These are phyloP conservation scores for Candida piceae DNA, from an alignment of 805 yeast genomes.

Conservation along the genomic window DNA sequence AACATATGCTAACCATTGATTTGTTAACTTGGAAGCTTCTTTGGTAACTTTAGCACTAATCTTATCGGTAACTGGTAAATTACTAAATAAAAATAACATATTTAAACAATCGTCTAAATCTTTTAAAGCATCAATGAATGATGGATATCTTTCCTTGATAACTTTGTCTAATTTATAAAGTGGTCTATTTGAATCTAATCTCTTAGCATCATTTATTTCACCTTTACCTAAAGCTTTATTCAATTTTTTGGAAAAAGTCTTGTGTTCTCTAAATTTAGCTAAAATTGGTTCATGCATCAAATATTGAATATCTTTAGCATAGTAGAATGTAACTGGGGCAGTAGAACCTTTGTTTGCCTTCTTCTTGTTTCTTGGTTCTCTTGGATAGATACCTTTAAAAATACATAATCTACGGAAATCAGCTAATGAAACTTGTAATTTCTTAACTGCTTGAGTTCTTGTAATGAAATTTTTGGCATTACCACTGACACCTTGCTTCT, in stretches of 20 bases:
- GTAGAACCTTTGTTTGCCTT: constrained; percentile 98
- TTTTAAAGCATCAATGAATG: constrained; percentile 85
- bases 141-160: constrained; percentile 92
- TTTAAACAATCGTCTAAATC: constrained; percentile 94
- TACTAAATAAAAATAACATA: constrained; percentile 90
- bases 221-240: constrained; percentile 89
- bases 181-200: constrained; percentile 75
- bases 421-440: constrained; percentile 87
- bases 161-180: constrained; percentile 83
- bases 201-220: constrained; percentile 83
- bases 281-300: constrained; percentile 92
- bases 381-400: constrained; percentile 95
- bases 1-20: constrained; percentile 93
- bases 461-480: constrained; percentile 90
- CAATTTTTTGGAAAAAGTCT: constrained; percentile 86
- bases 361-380: constrained; percentile 93
- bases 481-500: constrained; percentile 81
- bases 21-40: constrained; percentile 81
- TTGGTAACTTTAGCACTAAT: constrained; percentile 77
- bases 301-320: constrained; percentile 90
- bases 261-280: constrained; percentile 89
- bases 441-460: constrained; percentile 89
- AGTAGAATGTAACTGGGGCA: constrained; percentile 92
- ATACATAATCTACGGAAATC: constrained; percentile 97
- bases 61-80: constrained; percentile 88